Base-by-base conservation (phyloP, 352 stramenopile species). In the Aphanomyces stellatus region DNA sequence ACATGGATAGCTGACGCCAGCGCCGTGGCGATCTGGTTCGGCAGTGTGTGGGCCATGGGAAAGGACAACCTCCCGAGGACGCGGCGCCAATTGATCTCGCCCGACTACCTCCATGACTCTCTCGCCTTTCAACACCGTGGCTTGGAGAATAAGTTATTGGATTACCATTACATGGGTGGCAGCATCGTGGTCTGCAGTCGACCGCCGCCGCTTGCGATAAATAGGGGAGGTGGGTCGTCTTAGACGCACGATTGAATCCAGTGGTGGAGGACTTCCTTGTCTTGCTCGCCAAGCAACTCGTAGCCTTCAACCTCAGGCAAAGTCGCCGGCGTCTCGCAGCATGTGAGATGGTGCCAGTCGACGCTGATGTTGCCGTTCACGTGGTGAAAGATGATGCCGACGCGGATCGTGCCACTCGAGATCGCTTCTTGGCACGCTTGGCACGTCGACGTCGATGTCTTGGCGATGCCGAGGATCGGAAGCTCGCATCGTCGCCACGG, bases 311-410 rank as follows among this genome's bases (percentile, higher is more conserved):
- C 31, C 2, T 53, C 28, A 2, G 37, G 57, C 6, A 65, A 41
- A 13, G 27, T 37, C 41, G 40, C 57, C 4, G 57, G 57, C 30
- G 57, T 65, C 30, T 65, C 57, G 43, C 57, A 65, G 28, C 57
- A 65, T 27, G 57, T 65, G 11, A 65, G 33, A 30, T 65, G 57
- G 43, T 65, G 57, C 57, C 57, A 65, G 34, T 65, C 57, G 41
- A 65, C 19, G 1, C 28, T 35, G 27, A 65, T 65, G 43, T 65
- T 51, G 28, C 57, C 57, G 30, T 65, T 65, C 28, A 65, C 6
- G 43, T 65, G 57, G 43, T 65, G 57, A 33, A 65, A 65, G 57
- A 65, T 65, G 41, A 65, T 27, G 25, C 57, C 57, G 30, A 65
- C 43, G 27, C 57, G 57, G 4, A 65, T 41, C 1, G 10, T 34